phyloP scores from a whole-genome alignment of 2,329 filamentous ascomycete species.

The Ambrosiella beaveri region DNA sequence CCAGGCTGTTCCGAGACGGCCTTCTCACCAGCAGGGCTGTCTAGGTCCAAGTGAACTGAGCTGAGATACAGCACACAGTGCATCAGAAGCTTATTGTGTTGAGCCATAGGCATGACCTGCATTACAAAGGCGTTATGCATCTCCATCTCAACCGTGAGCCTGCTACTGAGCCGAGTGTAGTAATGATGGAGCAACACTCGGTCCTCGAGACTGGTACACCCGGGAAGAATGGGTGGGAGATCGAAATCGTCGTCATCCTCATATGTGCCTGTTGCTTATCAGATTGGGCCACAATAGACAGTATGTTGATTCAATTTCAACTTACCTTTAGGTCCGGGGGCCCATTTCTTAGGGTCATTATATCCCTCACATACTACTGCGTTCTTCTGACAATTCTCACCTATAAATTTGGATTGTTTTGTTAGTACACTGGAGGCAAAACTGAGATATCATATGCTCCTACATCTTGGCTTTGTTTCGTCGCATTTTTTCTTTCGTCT shows the following conservation, averaged over 20 bases:
- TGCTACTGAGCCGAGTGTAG: constrained; percentile 57
- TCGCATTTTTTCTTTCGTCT: constrained; percentile 59
- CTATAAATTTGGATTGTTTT: constrained; percentile 24
- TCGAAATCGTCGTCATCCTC: constrained; percentile 33
- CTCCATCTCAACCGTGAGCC: constrained; percentile 68
- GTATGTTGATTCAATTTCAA: constrained; percentile 39
- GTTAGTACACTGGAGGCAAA: constrained; percentile 11
- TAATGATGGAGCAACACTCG: constrained; percentile 72
- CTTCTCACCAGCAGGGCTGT: constrained; percentile 37
- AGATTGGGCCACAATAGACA: background rate
- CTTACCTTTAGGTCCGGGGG: constrained; percentile 60
- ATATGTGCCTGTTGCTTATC: background rate
- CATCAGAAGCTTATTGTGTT: constrained; percentile 68
- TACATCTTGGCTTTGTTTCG: constrained; percentile 49
- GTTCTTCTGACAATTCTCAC: constrained; percentile 84
- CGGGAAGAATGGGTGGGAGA: constrained; percentile 54
- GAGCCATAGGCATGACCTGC: constrained; percentile 65
- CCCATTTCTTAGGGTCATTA: constrained; percentile 73
- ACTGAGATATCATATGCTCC: constrained; percentile 15
- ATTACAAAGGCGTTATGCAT: constrained; percentile 73
- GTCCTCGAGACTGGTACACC: constrained; percentile 65
- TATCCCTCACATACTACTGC: constrained; percentile 84
- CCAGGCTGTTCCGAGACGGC: constrained; percentile 28
- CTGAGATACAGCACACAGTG: constrained; percentile 75
- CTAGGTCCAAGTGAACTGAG: constrained; percentile 54